A percentile compares a stretch with the other conserved stretches of the same genome.
Conservation (phyloP, 148 eudicot species). For the Gaultheria prostrata region DNA sequence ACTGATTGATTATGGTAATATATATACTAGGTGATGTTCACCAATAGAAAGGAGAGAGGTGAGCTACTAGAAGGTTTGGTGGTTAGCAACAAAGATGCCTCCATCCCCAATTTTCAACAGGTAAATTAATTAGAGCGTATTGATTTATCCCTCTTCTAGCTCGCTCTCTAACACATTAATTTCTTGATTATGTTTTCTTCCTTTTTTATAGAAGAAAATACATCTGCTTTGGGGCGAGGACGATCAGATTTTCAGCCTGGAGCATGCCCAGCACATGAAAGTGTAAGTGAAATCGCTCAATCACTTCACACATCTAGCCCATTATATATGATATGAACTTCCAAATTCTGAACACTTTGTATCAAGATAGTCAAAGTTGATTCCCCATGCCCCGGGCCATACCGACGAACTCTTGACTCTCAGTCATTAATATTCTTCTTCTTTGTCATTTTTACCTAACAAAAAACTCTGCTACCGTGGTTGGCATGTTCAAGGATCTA, state of each 20-base stretch:
- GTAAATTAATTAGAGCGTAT: slow-evolving; percentile 23
- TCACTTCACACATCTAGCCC: not conserved
- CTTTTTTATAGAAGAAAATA: slow-evolving; percentile 46
- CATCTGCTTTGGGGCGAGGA: slow-evolving; percentile 95
- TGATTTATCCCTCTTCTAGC: not conserved
- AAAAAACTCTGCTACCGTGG: no score
- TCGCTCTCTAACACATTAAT: not conserved
- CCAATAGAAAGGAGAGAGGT: slow-evolving; percentile 84
- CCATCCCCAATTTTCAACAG: slow-evolving; percentile 64
- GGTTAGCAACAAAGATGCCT: slow-evolving; percentile 62
- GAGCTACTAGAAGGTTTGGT: slow-evolving; percentile 81
- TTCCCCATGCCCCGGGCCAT: no score
- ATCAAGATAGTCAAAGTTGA: no score
- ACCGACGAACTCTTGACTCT: no score
- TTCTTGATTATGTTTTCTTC: not conserved
- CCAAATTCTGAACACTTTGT: not conserved
- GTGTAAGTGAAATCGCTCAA: slow-evolving; percentile 42
- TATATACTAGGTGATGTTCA: slow-evolving; percentile 71
- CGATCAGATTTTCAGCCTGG: slow-evolving; percentile 78
- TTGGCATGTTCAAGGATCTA: no score
- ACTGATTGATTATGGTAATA: not conserved
- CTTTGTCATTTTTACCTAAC: no score
- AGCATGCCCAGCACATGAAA: slow-evolving; percentile 79
- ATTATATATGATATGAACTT: no score
- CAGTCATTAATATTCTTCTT: no score